Conservation (phyloP, 2,329 filamentous ascomycete species). For the Colletotrichum somersetense region DNA sequence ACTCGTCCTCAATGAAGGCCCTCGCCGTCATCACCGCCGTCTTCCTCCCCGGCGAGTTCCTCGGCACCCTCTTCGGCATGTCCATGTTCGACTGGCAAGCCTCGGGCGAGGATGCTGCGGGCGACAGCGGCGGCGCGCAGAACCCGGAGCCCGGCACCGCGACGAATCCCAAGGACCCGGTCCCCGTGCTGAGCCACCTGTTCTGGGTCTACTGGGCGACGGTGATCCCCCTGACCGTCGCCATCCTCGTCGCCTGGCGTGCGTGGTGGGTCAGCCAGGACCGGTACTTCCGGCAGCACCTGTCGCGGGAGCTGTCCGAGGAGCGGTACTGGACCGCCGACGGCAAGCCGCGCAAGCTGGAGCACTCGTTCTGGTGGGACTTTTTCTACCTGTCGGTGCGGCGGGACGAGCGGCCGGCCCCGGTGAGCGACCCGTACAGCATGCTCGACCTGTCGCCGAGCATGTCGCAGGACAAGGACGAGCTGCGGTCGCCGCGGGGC, state of each 20-base stretch:
- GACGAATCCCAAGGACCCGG: conserved; percentile 45
- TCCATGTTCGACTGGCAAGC: conserved; percentile 62
- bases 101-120: conserved; percentile 49
- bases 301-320: conserved; percentile 61
- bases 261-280: conserved; percentile 63
- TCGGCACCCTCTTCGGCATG: conserved; percentile 60
- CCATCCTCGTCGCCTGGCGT: conserved; percentile 58
- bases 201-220: conserved; percentile 63
- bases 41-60: conserved; percentile 62
- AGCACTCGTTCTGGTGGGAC: conserved; percentile 58
- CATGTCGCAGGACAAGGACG: conserved; percentile 34
- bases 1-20: conserved; percentile 63
- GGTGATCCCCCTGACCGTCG: conserved; percentile 57
- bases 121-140: conserved; percentile 21
- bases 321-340: conserved; percentile 62
- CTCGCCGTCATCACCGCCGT: conserved; percentile 62
- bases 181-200: conserved; percentile 53
- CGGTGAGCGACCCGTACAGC: conserved; percentile 21
- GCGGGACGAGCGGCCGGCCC: conserved; percentile 47
- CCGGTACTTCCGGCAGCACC: conserved; percentile 59
- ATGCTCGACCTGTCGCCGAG: conserved; percentile 32
- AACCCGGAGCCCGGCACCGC: conserved; percentile 16
- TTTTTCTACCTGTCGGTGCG: conserved; percentile 57
- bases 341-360: conserved; percentile 56
- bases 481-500: conserved; percentile 29